Evolutionary conservation across 305 asterid species (phyloP).

Genomic region (Fraxinus xanthoxyloides): DNA sequence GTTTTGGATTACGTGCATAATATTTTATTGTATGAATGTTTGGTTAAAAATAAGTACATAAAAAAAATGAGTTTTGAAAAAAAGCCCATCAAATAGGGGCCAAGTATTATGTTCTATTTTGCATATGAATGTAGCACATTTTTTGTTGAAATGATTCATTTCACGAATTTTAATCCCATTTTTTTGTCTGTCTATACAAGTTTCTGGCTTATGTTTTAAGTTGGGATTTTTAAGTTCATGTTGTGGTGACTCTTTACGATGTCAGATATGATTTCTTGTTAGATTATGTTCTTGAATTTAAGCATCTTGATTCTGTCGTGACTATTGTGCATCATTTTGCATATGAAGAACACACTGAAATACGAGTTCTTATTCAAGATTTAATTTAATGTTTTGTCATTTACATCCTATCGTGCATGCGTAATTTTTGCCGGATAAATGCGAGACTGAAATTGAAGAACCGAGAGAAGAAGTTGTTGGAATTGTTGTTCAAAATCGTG

Average conservation of each 20-base stretch:
- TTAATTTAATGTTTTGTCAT: background rate
- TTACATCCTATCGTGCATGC: background rate
- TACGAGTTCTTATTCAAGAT: background rate
- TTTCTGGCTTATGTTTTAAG: background rate
- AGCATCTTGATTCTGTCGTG: background rate
- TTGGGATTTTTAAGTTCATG: background rate
- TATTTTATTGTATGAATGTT: no score
- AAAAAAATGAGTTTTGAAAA: no score
- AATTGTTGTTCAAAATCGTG: no score
- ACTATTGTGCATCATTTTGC: background rate
- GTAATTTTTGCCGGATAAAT: constrained; percentile 29
- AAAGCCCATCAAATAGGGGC: no score
- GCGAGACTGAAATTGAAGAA: constrained; percentile 19
- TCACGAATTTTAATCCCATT: background rate
- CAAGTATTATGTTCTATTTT: no score
- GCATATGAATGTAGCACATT: background rate
- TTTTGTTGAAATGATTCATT: background rate
- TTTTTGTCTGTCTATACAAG: background rate
- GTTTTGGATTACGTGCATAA: no score
- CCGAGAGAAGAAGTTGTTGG: background rate
- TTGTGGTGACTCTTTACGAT: no score
- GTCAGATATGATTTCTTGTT: background rate
- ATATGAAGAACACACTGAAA: background rate
- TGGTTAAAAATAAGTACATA: no score
- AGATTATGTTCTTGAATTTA: background rate